A percentile compares a stretch with the other conserved stretches of the same genome.
Evolutionary conservation across 75 land plant species (phyloP).

Genomic region (Adiantum capillusveneris): DNA sequence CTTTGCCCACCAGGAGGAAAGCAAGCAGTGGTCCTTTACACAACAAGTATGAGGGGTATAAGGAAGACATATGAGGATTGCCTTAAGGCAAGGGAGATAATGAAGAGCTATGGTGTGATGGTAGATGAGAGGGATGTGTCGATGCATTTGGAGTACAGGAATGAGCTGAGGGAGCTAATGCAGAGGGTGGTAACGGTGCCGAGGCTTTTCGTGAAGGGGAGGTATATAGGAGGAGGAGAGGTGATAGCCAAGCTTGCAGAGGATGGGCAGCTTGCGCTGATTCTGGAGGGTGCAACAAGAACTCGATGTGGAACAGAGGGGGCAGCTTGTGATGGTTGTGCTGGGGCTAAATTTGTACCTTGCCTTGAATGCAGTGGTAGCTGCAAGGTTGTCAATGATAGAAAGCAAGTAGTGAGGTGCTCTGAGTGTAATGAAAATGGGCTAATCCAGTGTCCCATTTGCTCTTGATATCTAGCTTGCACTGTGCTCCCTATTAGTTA

Average conservation of each 20-base stretch:
- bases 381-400: constrained; percentile 54
- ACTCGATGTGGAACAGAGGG: not conserved
- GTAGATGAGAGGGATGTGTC: constrained; percentile 80
- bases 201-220: constrained; percentile 73
- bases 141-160: constrained; percentile 54
- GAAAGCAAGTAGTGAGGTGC: constrained; percentile 43
- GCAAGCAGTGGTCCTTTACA: constrained; percentile 55
- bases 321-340: constrained; percentile 59
- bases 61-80: constrained; percentile 80
- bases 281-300: constrained; percentile 45
- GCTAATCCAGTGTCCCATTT: constrained; percentile 71
- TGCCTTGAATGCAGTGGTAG: constrained; percentile 82
- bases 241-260: constrained; percentile 52
- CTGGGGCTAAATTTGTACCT: constrained; percentile 71
- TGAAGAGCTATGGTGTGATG: constrained; percentile 36
- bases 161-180: constrained; percentile 51
- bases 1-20: constrained; percentile 65
- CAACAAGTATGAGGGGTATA: constrained; percentile 69
- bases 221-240: constrained; percentile 61
- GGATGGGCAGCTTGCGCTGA: constrained; percentile 44
- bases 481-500: too few species aligned
- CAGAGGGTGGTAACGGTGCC: constrained; percentile 39
- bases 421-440: constrained; percentile 91
- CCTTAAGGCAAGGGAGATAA: constrained; percentile 20
- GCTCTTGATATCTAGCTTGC: constrained; percentile 24